Evolutionary conservation across 495 filamentous ascomycete species (phyloP).

Genomic region (Trichoderma virens): DNA sequence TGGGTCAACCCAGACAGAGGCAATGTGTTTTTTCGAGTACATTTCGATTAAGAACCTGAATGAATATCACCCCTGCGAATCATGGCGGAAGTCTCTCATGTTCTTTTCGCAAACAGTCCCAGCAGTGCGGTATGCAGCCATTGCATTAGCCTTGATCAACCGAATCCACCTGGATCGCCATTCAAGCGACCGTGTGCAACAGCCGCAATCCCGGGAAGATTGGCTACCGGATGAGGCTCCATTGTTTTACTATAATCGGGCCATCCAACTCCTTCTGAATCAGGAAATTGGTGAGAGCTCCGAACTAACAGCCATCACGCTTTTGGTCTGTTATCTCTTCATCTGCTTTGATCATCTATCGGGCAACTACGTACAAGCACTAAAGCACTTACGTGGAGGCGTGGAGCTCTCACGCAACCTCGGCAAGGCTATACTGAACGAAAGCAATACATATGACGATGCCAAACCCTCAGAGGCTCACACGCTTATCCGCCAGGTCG

Average conservation of each 20-base stretch:
- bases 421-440: constrained; percentile 8
- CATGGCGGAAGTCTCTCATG: constrained; percentile 26
- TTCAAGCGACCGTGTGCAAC: not conserved
- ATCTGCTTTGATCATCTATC: constrained; percentile 18
- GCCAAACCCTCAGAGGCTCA: not conserved
- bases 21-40: constrained; percentile 24
- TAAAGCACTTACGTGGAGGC: constrained; percentile 16
- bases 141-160: constrained; percentile 23
- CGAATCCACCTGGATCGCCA: constrained; percentile 14
- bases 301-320: constrained; percentile 13
- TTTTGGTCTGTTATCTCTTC: constrained; percentile 20
- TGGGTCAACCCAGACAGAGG: constrained; percentile 18
- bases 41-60: constrained; percentile 26
- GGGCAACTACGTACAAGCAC: constrained; percentile 16
- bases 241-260: constrained; percentile 16
- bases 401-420: constrained; percentile 13
- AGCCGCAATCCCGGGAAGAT: not conserved
- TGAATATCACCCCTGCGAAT: constrained; percentile 21
- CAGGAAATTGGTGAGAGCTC: constrained; percentile 3
- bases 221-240: not conserved
- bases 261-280: constrained; percentile 17
- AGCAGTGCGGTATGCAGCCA: constrained; percentile 25
- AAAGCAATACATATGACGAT: constrained; percentile 2
- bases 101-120: constrained; percentile 27
- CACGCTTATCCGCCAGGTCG: constrained; percentile 10